These are phyloP conservation scores for Trichoderma pleuroti DNA, from an alignment of 2,329 filamentous ascomycete genomes.

Conservation along the genomic window DNA sequence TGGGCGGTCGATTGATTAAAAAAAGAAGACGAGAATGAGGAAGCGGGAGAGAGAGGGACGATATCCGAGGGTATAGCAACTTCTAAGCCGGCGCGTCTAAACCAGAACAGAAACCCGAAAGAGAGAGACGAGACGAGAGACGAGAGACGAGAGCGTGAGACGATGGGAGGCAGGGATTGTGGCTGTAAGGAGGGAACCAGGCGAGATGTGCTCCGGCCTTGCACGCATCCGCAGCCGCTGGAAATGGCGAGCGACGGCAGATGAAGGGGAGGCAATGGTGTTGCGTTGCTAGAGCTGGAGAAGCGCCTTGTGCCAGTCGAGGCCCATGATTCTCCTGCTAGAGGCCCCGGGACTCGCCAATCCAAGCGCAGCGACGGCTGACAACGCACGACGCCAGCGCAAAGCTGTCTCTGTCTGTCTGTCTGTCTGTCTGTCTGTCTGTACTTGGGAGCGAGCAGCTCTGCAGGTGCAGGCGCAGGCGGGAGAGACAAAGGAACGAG, in stretches of 20 bases:
- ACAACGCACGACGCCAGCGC: constrained; percentile 19
- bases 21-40: constrained; percentile 29
- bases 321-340: constrained; percentile 32
- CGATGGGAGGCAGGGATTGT: constrained; percentile 20
- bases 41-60: constrained; percentile 22
- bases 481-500: background rate
- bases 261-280: constrained; percentile 19
- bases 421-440: too few species aligned
- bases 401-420: background rate
- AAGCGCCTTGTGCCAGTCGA: constrained; percentile 30
- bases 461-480: background rate
- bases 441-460: background rate
- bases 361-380: constrained; percentile 17
- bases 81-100: constrained; percentile 43
- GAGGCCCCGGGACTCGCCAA: constrained; percentile 17
- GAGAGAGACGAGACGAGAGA: constrained; percentile 22
- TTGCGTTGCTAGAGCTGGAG: constrained; percentile 25
- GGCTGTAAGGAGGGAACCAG: constrained; percentile 15
- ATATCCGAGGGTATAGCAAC: constrained; percentile 26
- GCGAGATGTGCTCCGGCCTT: constrained; percentile 11
- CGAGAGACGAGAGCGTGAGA: constrained; percentile 21
- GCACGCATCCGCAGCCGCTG: constrained; percentile 29
- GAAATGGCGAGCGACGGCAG: constrained; percentile 7
- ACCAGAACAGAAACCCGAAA: constrained; percentile 34
- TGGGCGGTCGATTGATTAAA: constrained; percentile 23